These are phyloP conservation scores for Fusarium goolgardi DNA, from an alignment of 2,329 filamentous ascomycete genomes.

Conservation along the genomic window DNA sequence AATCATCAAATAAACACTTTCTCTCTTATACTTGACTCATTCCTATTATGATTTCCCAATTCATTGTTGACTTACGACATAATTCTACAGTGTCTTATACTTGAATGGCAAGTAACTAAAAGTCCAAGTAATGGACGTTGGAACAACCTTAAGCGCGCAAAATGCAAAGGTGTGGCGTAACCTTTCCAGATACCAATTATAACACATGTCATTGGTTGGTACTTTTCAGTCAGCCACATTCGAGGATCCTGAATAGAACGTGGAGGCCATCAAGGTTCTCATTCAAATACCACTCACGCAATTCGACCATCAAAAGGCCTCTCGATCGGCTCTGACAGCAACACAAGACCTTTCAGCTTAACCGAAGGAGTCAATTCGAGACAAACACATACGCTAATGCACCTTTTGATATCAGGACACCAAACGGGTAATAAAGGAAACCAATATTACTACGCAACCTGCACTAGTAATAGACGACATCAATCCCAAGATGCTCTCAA, in stretches of 20 bases:
- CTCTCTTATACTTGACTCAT: rapidly evolving
- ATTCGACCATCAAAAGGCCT: constrained; percentile 20
- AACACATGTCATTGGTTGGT: constrained; percentile 27
- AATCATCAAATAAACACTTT: not conserved
- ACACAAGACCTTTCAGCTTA: constrained; percentile 5
- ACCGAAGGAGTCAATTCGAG: not conserved
- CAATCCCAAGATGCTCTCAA: not conserved
- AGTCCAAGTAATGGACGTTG: constrained; percentile 3
- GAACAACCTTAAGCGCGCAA: constrained; percentile 7
- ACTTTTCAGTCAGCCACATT: constrained; percentile 37
- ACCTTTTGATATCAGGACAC: not conserved
- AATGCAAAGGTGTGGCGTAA: constrained; percentile 34
- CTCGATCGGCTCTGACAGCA: constrained; percentile 43
- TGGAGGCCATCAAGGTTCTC: constrained; percentile 48
- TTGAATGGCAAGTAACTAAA: not conserved
- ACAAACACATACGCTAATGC: constrained; percentile 7
- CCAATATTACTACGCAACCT: not conserved
- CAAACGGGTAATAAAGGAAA: not conserved
- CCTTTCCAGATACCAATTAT: not conserved
- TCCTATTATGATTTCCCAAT: not conserved
- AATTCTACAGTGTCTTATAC: not conserved
- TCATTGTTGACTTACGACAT: rapidly evolving
- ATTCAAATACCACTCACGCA: constrained; percentile 18
- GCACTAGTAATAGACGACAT: not conserved
- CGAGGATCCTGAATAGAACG: constrained; percentile 6